These are phyloP conservation scores for Pseudocercospora cruenta DNA, from an alignment of 2,329 filamentous ascomycete species.

Conservation along the genomic window DNA sequence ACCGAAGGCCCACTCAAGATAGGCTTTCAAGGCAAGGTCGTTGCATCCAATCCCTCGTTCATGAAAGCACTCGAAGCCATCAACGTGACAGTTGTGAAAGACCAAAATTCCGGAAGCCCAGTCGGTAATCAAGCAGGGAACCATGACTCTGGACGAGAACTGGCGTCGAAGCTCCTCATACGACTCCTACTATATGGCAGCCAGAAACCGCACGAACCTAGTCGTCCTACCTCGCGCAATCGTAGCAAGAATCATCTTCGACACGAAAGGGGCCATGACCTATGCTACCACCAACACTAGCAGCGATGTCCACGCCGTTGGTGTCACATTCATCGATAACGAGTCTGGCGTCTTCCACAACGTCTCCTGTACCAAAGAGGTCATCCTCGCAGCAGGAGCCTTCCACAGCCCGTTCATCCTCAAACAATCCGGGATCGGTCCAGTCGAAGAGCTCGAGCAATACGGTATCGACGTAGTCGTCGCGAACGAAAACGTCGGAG, in stretches of 20 bases:
- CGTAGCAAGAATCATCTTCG: conserved; percentile 22
- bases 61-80: conserved; percentile 24
- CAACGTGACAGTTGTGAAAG: conserved; percentile 14
- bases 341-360: conserved; percentile 25
- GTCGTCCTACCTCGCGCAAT: conserved; percentile 19
- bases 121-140: conserved; percentile 25
- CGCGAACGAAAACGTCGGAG: conserved; percentile 65
- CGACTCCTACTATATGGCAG: conserved; percentile 22
- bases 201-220: conserved; percentile 18
- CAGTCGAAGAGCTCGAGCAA: conserved; percentile 54
- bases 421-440: conserved; percentile 66
- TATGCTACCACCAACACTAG: neutral
- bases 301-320: conserved; percentile 14
- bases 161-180: conserved; percentile 21
- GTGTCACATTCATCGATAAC: conserved; percentile 23
- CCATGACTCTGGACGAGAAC: conserved; percentile 23
- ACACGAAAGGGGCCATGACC: neutral
- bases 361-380: conserved; percentile 42
- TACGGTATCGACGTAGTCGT: conserved; percentile 59
- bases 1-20: conserved; percentile 26
- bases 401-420: conserved; percentile 69
- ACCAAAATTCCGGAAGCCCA: conserved; percentile 20
- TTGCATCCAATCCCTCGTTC: conserved; percentile 21
- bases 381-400: conserved; percentile 56
- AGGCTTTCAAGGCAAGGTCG: conserved; percentile 25